Conservation (phyloP, 768 basidiomycete species). For the Pholiota molesta region DNA sequence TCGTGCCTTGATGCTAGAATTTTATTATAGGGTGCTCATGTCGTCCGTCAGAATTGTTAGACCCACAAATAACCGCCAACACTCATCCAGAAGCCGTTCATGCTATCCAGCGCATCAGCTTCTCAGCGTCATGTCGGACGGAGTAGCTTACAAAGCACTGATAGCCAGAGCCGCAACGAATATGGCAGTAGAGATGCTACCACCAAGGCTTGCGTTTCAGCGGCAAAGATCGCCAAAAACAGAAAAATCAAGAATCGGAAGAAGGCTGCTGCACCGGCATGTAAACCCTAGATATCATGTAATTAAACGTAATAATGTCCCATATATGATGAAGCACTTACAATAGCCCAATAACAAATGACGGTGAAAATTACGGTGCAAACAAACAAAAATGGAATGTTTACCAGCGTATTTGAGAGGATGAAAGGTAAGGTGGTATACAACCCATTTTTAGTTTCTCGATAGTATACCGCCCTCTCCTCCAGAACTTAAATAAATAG, state of each 20-base stretch:
- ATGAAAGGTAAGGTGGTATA: slow-evolving; percentile 57
- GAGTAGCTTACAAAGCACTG: slow-evolving; percentile 41
- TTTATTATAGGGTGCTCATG: background rate
- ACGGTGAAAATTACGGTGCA: slow-evolving; percentile 51
- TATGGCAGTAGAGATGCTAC: slow-evolving; percentile 52
- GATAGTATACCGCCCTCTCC: slow-evolving; percentile 57
- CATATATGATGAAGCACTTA: slow-evolving; percentile 21
- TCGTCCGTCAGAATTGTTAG: background rate
- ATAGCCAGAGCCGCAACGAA: slow-evolving; percentile 65
- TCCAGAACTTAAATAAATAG: slow-evolving; percentile 50
- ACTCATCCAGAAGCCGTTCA: slow-evolving; percentile 64
- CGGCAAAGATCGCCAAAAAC: slow-evolving; percentile 54
- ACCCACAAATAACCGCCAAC: slow-evolving; percentile 50
- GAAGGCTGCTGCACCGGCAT: slow-evolving; percentile 48
- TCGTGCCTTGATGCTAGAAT: slow-evolving; percentile 49
- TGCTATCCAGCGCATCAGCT: slow-evolving; percentile 16
- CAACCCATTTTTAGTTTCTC: slow-evolving; percentile 60
- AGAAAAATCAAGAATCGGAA: slow-evolving; percentile 59
- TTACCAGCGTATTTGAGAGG: slow-evolving; percentile 55
- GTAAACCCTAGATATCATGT: slow-evolving; percentile 41
- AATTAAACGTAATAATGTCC: slow-evolving; percentile 1
- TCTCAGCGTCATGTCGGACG: background rate
- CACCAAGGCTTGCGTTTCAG: slow-evolving; percentile 54
- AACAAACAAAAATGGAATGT: slow-evolving; percentile 54
- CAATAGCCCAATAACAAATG: slow-evolving; percentile 55